Base-by-base conservation (phyloP, 331 rosid genomes). In the Quercus phellos region DNA sequence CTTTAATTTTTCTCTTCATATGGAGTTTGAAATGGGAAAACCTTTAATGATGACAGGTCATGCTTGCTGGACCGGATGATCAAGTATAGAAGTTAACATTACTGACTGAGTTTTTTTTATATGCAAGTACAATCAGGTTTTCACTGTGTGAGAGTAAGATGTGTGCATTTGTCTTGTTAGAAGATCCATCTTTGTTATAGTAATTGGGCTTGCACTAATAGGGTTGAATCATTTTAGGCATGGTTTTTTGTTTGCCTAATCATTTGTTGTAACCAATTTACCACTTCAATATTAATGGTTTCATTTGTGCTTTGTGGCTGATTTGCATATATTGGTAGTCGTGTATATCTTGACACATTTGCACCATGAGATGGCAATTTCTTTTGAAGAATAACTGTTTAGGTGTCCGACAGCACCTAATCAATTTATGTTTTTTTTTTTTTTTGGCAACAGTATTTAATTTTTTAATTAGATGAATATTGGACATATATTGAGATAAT, bases 51-150 rank as follows among this genome's bases (percentile, higher is more conserved):
- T 82, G 82, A 53, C 91, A 94, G 97, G 97, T 92, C 10, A 90
- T 89, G 90, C 92, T 94, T 85, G 98, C 89, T 43, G 97, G 97
- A 26, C 97, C 98, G 70, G 98, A 92, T 78, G 98, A 94, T 80
- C 88, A 87, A 86, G 92, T 89, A 76, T 94, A 92, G 90, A 77
- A 81, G 86, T 54, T 80, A 82, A 75, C 11, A 78, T 81, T 84
- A 88, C 89, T 78, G 85, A 88, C 81, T 22, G 75, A 84, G 80
- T 58, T 77, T 85, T 68, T 61, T 19, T 82, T 66, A 81, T 38
- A 73, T 75, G 84, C 74, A 90, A 82, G 91, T 77, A 75, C 74
- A 81, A 77, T 81, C 66, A 69, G 79, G 77, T 85, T 76, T 83
- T 61, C 46, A 51, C 69, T 80, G 82, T 81, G 89, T 86, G 97